A percentile compares a stretch with the other conserved stretches of the same genome.
phyloP scores from a whole-genome alignment of 768 basidiomycete species.

The Dendrothele bispora region DNA sequence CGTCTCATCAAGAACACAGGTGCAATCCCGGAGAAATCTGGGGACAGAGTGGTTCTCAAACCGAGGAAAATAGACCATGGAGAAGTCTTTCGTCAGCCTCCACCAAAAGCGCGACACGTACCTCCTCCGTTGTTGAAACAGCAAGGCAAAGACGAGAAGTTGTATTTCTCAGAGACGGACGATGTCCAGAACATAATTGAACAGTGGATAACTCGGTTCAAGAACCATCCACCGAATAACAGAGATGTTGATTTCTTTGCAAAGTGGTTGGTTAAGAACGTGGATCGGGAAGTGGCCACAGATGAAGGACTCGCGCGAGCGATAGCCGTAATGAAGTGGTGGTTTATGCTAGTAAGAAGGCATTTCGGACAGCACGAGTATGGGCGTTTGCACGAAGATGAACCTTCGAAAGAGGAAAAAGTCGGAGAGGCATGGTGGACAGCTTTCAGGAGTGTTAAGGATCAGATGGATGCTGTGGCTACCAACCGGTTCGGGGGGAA shows the following conservation, averaged over 20 bases:
- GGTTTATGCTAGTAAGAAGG: conserved; percentile 68
- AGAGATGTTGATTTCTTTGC: conserved; percentile 77
- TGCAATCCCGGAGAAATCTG: conserved; percentile 34
- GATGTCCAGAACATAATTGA: conserved; percentile 76
- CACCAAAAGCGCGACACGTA: conserved; percentile 54
- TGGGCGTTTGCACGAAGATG: conserved; percentile 29
- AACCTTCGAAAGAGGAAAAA: conserved; percentile 28
- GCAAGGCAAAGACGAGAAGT: conserved; percentile 51
- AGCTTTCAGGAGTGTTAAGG: conserved; percentile 70
- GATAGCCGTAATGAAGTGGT: conserved; percentile 77
- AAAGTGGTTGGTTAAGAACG: conserved; percentile 68
- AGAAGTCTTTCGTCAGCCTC: conserved; percentile 46
- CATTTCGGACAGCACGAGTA: conserved; percentile 61
- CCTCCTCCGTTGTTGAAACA: conserved; percentile 55
- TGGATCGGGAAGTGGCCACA: conserved; percentile 52
- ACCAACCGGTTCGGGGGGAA: conserved; percentile 72
- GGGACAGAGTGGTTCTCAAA: conserved; percentile 56
- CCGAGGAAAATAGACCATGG: conserved; percentile 42
- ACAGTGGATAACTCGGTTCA: conserved; percentile 71
- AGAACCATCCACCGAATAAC: conserved; percentile 60
- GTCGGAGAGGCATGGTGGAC: conserved; percentile 82
- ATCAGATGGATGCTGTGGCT: conserved; percentile 61
- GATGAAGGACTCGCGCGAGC: conserved; percentile 70
- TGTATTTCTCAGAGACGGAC: conserved; percentile 59
- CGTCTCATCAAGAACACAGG: conserved; percentile 49